These are phyloP conservation scores for Populus simonii DNA, from an alignment of 345 rosid species.

Conservation along the genomic window DNA sequence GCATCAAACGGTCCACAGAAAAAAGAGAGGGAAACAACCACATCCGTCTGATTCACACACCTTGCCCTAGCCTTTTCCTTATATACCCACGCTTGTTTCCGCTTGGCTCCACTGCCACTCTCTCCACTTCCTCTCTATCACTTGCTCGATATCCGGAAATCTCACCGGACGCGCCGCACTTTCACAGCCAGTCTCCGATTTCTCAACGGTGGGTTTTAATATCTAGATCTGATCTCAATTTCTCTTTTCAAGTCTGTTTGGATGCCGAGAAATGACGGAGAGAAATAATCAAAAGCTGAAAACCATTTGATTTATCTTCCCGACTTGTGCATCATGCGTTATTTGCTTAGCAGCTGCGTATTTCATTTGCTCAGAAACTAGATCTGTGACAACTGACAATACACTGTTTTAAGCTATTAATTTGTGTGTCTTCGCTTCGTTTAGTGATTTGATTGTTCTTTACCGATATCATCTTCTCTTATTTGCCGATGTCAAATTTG, in stretches of 20 bases:
- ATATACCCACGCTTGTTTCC: slow-evolving; percentile 11
- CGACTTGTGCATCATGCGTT: neutral
- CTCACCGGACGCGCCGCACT: neutral
- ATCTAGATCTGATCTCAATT: neutral
- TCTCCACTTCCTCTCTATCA: neutral
- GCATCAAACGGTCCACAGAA: slow-evolving; percentile 8
- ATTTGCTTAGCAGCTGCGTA: neutral
- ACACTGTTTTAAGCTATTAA: neutral
- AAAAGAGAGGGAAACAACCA: slow-evolving; percentile 30
- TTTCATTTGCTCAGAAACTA: neutral
- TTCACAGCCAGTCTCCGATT: neutral
- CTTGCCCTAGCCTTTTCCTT: neutral
- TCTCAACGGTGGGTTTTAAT: neutral
- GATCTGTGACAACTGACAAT: neutral
- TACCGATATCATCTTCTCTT: neutral
- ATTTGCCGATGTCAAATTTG: neutral
- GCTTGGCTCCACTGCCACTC: neutral
- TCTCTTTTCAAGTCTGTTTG: neutral
- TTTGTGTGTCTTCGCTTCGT: neutral
- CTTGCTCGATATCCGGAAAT: slow-evolving; percentile 9
- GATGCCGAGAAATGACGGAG: neutral
- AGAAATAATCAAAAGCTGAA: neutral
- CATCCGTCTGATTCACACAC: slow-evolving; percentile 36
- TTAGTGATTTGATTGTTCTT: neutral
- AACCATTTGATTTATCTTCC: neutral